These are phyloP conservation scores for Microdochium bolleyi DNA, from an alignment of 2,329 filamentous ascomycete species.

Conservation along the genomic window DNA sequence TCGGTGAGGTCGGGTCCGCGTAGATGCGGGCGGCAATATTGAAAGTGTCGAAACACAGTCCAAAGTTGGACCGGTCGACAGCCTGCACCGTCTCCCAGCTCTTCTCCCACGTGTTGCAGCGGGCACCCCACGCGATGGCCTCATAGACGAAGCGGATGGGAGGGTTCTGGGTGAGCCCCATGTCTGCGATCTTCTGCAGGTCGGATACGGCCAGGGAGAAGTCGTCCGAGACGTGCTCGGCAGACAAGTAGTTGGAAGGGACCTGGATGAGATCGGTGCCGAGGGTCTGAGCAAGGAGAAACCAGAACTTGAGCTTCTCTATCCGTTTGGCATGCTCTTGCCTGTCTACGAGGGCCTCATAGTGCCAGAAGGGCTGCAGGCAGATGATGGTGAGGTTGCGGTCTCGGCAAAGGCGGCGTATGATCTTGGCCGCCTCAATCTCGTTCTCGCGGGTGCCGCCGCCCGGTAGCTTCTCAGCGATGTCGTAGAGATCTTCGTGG, in stretches of 20 bases:
- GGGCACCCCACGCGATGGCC: conserved; percentile 63
- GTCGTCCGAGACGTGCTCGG: conserved; percentile 33
- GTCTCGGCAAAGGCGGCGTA: conserved; percentile 48
- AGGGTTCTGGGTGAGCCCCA: conserved; percentile 49
- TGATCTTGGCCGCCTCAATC: conserved; percentile 47
- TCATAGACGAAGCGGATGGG: conserved; percentile 66
- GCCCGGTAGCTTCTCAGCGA: conserved; percentile 39
- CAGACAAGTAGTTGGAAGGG: conserved; percentile 60
- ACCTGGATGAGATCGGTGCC: conserved; percentile 67
- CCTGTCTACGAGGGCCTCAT: conserved; percentile 64
- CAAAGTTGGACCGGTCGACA: conserved; percentile 65
- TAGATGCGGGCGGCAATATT: conserved; percentile 67
- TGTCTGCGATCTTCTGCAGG: conserved; percentile 56
- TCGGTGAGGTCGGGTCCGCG: conserved; percentile 52
- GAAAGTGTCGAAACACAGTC: conserved; percentile 70
- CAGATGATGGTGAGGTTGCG: conserved; percentile 53
- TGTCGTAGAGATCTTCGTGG: conserved; percentile 64
- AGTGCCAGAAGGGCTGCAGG: conserved; percentile 71
- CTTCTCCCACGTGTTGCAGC: conserved; percentile 62
- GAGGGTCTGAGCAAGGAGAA: conserved; percentile 54
- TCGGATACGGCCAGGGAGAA: conserved; percentile 52
- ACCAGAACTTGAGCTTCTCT: conserved; percentile 61
- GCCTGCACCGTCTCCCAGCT: conserved; percentile 60
- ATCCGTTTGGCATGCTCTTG: conserved; percentile 47
- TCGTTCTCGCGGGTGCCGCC: conserved; percentile 34